phyloP scores from a whole-genome alignment of 2,329 filamentous ascomycete genomes.

The Aspergillus awamori region DNA sequence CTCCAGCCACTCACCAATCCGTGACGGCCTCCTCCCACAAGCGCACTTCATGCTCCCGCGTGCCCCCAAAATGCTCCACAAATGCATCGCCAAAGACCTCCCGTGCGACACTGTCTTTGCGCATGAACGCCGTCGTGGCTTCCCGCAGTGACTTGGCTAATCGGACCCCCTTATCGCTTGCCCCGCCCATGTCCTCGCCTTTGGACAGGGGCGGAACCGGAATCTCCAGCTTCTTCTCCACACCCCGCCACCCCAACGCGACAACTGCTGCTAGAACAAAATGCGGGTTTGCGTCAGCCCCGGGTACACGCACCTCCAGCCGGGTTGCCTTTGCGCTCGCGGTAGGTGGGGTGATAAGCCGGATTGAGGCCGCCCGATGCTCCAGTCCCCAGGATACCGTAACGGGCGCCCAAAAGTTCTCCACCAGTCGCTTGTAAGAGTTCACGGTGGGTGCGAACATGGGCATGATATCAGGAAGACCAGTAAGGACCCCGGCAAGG shows the following conservation, averaged over 20 bases:
- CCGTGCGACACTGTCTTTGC: conserved; percentile 80
- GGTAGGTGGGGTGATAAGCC: conserved; percentile 86
- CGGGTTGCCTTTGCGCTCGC: conserved; percentile 82
- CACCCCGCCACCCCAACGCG: conserved; percentile 84
- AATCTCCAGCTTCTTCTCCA: conserved; percentile 89
- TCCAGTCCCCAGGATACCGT: conserved; percentile 97
- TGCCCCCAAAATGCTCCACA: conserved; percentile 93
- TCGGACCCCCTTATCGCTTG: conserved; percentile 70
- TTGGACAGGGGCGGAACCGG: conserved; percentile 79
- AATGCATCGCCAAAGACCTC: conserved; percentile 94
- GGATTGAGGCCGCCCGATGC: conserved; percentile 87
- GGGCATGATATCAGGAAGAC: conserved; percentile 93
- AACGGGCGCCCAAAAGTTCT: conserved; percentile 99
- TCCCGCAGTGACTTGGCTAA: conserved; percentile 85
- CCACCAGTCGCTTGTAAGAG: conserved; percentile 95
- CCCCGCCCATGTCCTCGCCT: conserved; percentile 77
- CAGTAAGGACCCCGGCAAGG: conserved; percentile 84
- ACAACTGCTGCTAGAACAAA: conserved; percentile 85
- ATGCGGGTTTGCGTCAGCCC: conserved; percentile 91
- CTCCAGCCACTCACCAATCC: conserved; percentile 72
- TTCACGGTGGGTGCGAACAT: conserved; percentile 92
- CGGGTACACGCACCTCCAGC: conserved; percentile 89
- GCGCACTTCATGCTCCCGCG: conserved; percentile 84
- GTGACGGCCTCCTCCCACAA: conserved; percentile 96
- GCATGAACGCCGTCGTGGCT: conserved; percentile 76